These are phyloP conservation scores for Gentiana dahurica DNA, from an alignment of 257 asterid species.

Conservation along the genomic window DNA sequence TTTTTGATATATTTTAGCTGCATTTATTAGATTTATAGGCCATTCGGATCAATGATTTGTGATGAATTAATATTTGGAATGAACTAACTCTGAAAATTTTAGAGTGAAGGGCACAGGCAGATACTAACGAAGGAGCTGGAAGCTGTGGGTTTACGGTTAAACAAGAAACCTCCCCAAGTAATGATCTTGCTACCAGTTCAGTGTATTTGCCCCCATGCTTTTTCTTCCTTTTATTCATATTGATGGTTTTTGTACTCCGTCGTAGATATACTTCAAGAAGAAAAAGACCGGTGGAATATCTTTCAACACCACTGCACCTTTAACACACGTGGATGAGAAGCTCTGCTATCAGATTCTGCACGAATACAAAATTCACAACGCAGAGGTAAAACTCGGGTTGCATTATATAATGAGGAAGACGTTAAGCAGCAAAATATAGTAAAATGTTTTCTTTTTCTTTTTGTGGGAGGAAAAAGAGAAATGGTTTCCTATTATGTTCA, in stretches of 20 bases:
- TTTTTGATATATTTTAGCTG: neutral
- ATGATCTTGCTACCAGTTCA: conserved; percentile 5
- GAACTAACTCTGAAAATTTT: conserved; percentile 21
- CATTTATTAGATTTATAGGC: neutral
- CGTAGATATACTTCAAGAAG: conserved; percentile 94
- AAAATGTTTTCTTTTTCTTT: neutral
- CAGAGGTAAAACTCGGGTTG: conserved; percentile 55
- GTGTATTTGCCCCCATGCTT: conserved; percentile 1
- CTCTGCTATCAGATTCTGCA: conserved; percentile 97
- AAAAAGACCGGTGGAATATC: conserved; percentile 98
- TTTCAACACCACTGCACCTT: conserved; percentile 73
- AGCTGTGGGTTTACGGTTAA: conserved; percentile 96
- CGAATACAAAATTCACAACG: conserved; percentile 98
- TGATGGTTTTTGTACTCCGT: conserved; percentile 13
- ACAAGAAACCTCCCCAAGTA: conserved; percentile 95
- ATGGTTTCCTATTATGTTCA: too few relatives aligned
- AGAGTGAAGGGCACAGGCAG: conserved; percentile 99
- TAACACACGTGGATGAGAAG: conserved; percentile 97
- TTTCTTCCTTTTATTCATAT: neutral
- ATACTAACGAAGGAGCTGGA: conserved; percentile 94
- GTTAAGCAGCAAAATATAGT: neutral
- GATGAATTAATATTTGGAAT: neutral
- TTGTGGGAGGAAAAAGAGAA: too few relatives aligned
- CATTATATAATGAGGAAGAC: neutral
- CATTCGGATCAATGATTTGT: too few relatives aligned